Base-by-base conservation (phyloP, 345 rosid genomes). In the Rubroshorea leprosula region DNA sequence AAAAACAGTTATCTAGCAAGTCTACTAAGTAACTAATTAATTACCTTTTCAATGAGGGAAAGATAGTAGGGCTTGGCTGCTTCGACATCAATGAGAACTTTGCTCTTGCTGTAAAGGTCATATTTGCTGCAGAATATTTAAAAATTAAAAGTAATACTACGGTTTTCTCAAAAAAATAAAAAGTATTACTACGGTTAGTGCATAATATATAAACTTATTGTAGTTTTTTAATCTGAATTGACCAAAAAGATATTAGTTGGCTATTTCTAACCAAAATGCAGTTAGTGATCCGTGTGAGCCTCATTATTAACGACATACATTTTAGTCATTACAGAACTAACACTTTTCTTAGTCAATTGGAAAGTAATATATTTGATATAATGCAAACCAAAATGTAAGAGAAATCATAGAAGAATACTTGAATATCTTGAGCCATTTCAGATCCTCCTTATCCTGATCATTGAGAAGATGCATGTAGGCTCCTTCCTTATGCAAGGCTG, bases 71-170 rank as follows among this genome's bases (percentile, higher is more conserved):
- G 85, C 57, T 79, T 83, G 18, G 79, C 87, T 51, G 74, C 62
- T 51, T 79, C 89, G 13, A 83, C 85, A 50, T 83, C 82, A 24
- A 83, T 67, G 1, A 72, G 74, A 16, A 77, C 82, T 62, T 80
- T 83, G 74, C 85, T 83, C 75, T 80, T 83, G 74, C 83, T 83
- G 65, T 83, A 80, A 1, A 83, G 80, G 51, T 85, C 89, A 66
- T 78, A 85, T 46, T 83, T 85, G 78, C 89, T 83, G 78, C 50
- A 60, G 26, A 6, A 54, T 25, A 4, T 23, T 35, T 35, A 35
- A 6, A 35, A 35, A 35, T 35, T 35, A 4, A 35, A 35, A 35
- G 12, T 35, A 4, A 35, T 35, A 1, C 1, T 6, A 6, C 11
- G 41, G 12, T 35, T 6, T 2, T 35, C 7, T 8, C 8, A 35